Conservation (phyloP, 1,139 yeast genomes). For the Scheffersomyces quercinus region DNA sequence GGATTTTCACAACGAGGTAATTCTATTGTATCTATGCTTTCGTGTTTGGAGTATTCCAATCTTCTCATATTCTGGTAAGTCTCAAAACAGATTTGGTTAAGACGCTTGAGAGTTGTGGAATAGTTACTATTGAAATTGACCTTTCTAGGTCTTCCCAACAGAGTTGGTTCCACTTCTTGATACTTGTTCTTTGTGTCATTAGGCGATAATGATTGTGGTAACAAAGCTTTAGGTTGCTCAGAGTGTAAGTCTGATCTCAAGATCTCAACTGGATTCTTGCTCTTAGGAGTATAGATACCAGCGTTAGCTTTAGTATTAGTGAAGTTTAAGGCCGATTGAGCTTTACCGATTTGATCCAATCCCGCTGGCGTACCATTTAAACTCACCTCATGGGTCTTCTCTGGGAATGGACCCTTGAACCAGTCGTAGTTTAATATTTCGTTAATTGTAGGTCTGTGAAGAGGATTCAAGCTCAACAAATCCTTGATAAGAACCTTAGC, state of each 20-base stretch:
- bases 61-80: conserved; percentile 45
- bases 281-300: conserved; percentile 60
- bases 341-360: conserved; percentile 53
- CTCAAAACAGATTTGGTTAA: conserved; percentile 41
- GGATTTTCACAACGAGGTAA: conserved; percentile 60
- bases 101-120: conserved; percentile 39
- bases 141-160: conserved; percentile 38
- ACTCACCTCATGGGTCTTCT: conserved; percentile 61
- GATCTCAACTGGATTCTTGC: conserved; percentile 66
- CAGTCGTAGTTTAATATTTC: conserved; percentile 80
- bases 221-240: conserved; percentile 65
- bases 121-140: conserved; percentile 45
- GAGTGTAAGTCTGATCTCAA: conserved; percentile 70
- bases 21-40: conserved; percentile 34
- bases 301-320: conserved; percentile 62
- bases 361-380: conserved; percentile 60
- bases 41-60: conserved; percentile 36
- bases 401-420: conserved; percentile 87
- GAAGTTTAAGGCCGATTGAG: conserved; percentile 71
- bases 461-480: conserved; percentile 76
- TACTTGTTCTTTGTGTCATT: conserved; percentile 88
- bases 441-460: conserved; percentile 76
- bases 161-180: conserved; percentile 60
- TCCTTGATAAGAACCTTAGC: conserved; percentile 72
- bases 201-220: conserved; percentile 90